Percentiles rank a stretch among this genome's conserved stretches.
Conservation (phyloP, 2,329 filamentous ascomycete genomes). For the Xylaria sp. region DNA sequence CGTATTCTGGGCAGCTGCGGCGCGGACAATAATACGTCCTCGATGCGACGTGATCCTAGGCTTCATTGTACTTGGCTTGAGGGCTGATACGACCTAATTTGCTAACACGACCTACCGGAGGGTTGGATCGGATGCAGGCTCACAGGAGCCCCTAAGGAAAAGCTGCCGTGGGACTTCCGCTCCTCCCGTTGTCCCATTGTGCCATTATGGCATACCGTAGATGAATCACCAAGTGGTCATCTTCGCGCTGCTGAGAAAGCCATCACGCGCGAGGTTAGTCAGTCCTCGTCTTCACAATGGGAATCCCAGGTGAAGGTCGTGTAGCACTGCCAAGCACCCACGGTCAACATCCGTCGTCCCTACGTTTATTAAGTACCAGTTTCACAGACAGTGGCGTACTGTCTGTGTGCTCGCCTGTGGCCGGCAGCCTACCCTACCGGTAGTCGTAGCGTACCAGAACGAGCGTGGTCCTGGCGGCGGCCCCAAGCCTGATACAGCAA, state of each 20-base stretch:
- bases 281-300: not conserved
- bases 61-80: conserved; percentile 12
- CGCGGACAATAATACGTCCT: conserved; percentile 4
- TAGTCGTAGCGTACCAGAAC: not conserved
- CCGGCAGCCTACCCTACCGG: not conserved
- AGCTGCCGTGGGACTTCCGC: not conserved
- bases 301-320: not conserved
- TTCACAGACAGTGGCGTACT: no score
- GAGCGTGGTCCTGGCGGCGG: not conserved
- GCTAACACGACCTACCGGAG: conserved; percentile 5
- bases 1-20: not conserved
- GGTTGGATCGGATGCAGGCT: conserved; percentile 9
- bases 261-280: not conserved
- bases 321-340: not conserved
- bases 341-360: not conserved
- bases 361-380: not conserved
- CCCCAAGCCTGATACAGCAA: conserved; percentile 12
- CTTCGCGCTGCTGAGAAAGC: not conserved
- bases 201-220: no score
- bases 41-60: conserved; percentile 13
- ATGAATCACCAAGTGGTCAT: conserved; percentile 14
- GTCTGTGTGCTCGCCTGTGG: no score
- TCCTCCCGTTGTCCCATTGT: no score
- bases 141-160: not conserved
- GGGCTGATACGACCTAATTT: conserved; percentile 8